Conservation (phyloP, 2,329 filamentous ascomycete genomes). For the Monosporascus sp. region DNA sequence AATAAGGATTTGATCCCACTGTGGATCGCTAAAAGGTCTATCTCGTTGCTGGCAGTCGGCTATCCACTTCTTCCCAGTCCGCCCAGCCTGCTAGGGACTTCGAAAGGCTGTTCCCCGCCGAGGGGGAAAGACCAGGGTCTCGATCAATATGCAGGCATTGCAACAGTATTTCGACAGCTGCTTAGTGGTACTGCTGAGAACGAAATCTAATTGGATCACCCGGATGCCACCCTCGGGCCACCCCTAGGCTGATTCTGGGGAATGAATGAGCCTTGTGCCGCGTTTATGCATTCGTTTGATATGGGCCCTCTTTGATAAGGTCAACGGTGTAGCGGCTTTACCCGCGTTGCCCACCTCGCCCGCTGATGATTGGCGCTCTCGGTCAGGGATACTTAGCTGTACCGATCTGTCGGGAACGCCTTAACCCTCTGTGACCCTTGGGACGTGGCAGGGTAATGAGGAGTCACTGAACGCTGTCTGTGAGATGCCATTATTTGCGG, state of each 20-base stretch:
- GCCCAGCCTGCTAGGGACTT: not conserved
- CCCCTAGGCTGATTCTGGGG: not conserved
- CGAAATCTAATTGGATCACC: not conserved
- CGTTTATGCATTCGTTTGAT: not conserved
- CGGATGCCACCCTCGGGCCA: not conserved
- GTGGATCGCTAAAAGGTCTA: not conserved
- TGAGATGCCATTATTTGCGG: not conserved
- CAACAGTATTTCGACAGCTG: not conserved
- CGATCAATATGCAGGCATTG: conserved; percentile 5
- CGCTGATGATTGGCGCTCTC: not conserved
- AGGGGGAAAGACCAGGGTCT: not conserved
- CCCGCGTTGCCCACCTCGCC: not conserved
- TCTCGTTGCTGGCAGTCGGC: not conserved
- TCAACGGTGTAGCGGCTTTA: not conserved
- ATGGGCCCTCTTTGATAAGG: not conserved
- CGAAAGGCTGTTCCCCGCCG: no score
- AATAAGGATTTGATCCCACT: not conserved
- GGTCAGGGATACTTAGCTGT: not conserved
- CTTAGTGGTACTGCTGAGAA: not conserved
- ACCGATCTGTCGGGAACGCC: not conserved
- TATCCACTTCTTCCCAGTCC: not conserved
- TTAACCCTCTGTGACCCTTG: not conserved
- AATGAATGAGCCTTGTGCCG: not conserved
- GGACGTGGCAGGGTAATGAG: not conserved
- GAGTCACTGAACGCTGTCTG: not conserved